phyloP scores from a whole-genome alignment of 108 stramenopile genomes.

The Stephanodiscus minutulus region DNA sequence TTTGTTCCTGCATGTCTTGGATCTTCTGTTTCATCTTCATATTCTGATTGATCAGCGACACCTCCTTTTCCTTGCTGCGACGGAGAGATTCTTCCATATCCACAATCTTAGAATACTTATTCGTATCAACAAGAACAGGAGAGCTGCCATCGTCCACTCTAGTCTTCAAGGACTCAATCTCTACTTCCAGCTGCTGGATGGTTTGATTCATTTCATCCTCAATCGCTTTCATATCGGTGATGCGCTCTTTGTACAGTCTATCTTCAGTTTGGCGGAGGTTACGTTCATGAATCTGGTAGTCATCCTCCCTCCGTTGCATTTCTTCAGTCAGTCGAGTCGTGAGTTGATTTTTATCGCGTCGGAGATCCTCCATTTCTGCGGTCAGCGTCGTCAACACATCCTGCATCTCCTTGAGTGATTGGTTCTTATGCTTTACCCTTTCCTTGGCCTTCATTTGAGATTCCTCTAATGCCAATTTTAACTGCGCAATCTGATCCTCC shows the following conservation, averaged over 20 bases:
- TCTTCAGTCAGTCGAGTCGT: slow-evolving; percentile 12
- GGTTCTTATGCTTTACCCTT: slow-evolving; percentile 35
- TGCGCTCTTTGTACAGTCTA: slow-evolving; percentile 27
- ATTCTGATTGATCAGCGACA: slow-evolving; percentile 42
- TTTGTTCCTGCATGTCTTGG: slow-evolving; percentile 22
- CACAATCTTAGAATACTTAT: slow-evolving; percentile 4
- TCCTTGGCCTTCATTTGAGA: slow-evolving; percentile 37
- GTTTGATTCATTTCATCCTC: slow-evolving; percentile 45
- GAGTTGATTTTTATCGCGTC: slow-evolving; percentile 34
- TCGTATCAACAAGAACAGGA: not conserved
- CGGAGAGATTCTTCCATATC: slow-evolving; percentile 37
- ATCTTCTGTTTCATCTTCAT: slow-evolving; percentile 40
- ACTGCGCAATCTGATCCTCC: slow-evolving; percentile 10
- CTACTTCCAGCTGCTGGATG: slow-evolving; percentile 36
- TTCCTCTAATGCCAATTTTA: slow-evolving; percentile 20
- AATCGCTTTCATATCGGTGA: slow-evolving; percentile 28
- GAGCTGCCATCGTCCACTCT: not conserved
- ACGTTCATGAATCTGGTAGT: slow-evolving; percentile 25
- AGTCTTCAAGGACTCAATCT: slow-evolving; percentile 31
- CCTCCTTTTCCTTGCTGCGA: slow-evolving; percentile 36
- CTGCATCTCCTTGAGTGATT: slow-evolving; percentile 37
- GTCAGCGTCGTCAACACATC: slow-evolving; percentile 28
- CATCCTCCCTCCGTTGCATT: slow-evolving; percentile 23
- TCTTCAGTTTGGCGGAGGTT: slow-evolving; percentile 42
- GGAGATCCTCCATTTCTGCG: slow-evolving; percentile 32